Percentiles rank a stretch among this genome's conserved stretches.
Conservation (phyloP, 371 early-diverging fungal species). For the Mucor mucedo region DNA sequence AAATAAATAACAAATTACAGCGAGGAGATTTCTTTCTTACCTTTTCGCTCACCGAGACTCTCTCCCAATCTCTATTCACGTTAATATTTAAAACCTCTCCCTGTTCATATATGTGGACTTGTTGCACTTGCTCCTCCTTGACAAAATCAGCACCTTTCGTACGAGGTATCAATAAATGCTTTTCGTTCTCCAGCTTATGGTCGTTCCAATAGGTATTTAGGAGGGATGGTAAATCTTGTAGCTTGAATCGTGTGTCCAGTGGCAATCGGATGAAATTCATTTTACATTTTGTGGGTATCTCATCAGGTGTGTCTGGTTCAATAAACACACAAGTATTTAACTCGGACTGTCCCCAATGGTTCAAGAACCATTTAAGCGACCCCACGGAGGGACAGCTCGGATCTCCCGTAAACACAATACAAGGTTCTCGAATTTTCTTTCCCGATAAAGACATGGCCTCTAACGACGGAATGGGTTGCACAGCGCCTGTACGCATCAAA, state of each 20-base stretch:
- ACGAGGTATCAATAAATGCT: conserved; percentile 35
- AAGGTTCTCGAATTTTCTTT: conserved; percentile 56
- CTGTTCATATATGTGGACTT: conserved; percentile 27
- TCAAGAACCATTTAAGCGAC: conserved; percentile 36
- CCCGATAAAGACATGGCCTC: conserved; percentile 45
- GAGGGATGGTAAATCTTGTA: conserved; percentile 30
- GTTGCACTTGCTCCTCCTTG: conserved; percentile 24
- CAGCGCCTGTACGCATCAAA: conserved; percentile 49
- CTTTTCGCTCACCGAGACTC: conserved; percentile 40
- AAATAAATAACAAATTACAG: not conserved
- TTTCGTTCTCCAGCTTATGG: not conserved
- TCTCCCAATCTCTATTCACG: conserved; percentile 40
- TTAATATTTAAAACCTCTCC: conserved; percentile 39
- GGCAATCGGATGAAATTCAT: conserved; percentile 32
- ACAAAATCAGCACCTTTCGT: conserved; percentile 31
- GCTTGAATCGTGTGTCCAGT: conserved; percentile 33
- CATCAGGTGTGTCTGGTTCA: conserved; percentile 26
- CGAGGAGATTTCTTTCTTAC: conserved; percentile 16
- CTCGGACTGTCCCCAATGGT: conserved; percentile 34
- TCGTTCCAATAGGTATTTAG: conserved; percentile 24
- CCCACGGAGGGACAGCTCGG: conserved; percentile 35
- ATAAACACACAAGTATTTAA: conserved; percentile 39
- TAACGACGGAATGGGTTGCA: conserved; percentile 36
- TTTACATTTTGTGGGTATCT: conserved; percentile 16
- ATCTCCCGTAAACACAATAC: conserved; percentile 72